These are phyloP conservation scores for Penicillium hordei DNA, from an alignment of 2,329 filamentous ascomycete species.

Conservation along the genomic window DNA sequence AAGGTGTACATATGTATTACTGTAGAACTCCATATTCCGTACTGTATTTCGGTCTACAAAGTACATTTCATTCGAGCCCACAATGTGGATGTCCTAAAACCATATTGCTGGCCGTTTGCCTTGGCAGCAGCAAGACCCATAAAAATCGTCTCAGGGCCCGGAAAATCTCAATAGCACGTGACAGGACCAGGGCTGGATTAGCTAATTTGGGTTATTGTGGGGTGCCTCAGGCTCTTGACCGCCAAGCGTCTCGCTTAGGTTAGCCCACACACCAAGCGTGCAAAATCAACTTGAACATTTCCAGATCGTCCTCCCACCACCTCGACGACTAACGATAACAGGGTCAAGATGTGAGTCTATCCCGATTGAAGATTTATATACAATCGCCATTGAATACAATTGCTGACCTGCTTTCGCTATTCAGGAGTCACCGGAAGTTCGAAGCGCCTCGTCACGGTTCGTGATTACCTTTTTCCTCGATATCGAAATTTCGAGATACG, in stretches of 20 bases:
- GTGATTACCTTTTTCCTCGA: conserved; percentile 67
- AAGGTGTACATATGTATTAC: background rate
- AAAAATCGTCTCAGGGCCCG: background rate
- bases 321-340: conserved; percentile 50
- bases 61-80: background rate
- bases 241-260: conserved; percentile 39
- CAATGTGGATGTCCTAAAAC: conserved; percentile 10
- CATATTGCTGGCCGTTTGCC: conserved; percentile 7
- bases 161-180: conserved; percentile 7
- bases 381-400: conserved; percentile 17
- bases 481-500: conserved; percentile 31
- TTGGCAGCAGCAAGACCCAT: conserved; percentile 10
- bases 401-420: conserved; percentile 29
- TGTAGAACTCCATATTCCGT: background rate
- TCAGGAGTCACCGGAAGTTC: conserved; percentile 63
- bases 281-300: conserved; percentile 41
- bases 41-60: background rate
- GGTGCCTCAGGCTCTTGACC: conserved; percentile 3
- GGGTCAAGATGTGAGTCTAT: conserved; percentile 49
- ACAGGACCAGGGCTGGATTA: conserved; percentile 6
- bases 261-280: conserved; percentile 46
- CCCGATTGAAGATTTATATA: conserved; percentile 8
- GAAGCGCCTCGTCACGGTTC: conserved; percentile 95
- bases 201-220: conserved; percentile 10
- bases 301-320: conserved; percentile 44